phyloP scores from a whole-genome alignment of 23 red algal species.

The Gracilariopsis chorda region DNA sequence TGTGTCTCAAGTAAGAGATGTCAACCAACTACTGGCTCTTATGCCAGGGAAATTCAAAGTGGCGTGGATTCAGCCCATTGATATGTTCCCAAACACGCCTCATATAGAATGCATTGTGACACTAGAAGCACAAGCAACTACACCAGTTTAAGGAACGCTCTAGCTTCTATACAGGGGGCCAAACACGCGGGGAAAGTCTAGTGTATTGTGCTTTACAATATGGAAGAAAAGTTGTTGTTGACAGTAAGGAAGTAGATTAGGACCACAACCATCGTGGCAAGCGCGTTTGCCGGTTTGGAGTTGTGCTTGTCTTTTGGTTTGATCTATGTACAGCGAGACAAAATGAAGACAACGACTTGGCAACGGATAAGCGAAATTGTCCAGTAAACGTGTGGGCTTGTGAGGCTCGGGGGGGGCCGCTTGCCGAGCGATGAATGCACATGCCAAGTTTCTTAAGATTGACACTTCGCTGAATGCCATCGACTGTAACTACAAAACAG shows the following conservation, averaged over 20 bases:
- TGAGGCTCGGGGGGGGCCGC: neutral
- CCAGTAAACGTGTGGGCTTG: neutral
- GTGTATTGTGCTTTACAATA: neutral
- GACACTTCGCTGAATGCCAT: conserved; percentile 10
- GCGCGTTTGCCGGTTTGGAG: neutral
- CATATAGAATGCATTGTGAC: conserved; percentile 84
- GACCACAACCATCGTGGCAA: neutral
- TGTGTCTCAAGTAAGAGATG: conserved; percentile 84
- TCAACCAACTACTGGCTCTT: conserved; percentile 28
- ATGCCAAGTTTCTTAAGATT: conserved; percentile 20
- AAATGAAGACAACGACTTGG: conserved; percentile 21
- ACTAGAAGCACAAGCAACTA: conserved; percentile 49
- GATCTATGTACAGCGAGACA: conserved; percentile 25
- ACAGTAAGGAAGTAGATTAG: neutral
- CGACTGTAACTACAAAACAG: conserved; percentile 41
- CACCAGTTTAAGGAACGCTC: neutral
- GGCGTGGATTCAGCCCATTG: conserved; percentile 70
- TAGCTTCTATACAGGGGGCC: too few species aligned
- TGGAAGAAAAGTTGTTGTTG: neutral
- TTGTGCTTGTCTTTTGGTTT: neutral
- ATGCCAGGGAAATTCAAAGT: conserved; percentile 46
- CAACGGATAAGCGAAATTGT: neutral
- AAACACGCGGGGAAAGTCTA: neutral
- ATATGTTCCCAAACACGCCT: conserved; percentile 99
- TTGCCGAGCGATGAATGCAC: conserved; percentile 5